Base-by-base conservation (phyloP, 495 filamentous ascomycete genomes). In the Penicillium flavigenum region DNA sequence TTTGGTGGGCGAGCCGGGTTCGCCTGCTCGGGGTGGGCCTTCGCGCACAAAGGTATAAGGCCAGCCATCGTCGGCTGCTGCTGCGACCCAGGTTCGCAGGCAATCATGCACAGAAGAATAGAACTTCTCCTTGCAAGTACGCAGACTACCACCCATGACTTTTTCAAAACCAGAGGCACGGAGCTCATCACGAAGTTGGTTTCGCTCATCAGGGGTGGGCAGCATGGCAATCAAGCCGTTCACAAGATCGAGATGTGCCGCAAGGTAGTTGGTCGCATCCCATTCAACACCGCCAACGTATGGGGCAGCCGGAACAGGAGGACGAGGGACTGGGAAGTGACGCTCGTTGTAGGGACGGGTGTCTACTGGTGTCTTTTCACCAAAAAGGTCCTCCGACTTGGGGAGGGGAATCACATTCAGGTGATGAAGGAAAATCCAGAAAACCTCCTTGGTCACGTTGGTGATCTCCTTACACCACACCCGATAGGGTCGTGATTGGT, bases 211-310 rank as follows among this genome's bases (percentile, higher is more conserved):
- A 1, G 59, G 59, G 1, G 88, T 87, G 2, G 90, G 88, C 6
- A 94, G 78, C 51, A 85, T 91, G n/a, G 94, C 90, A 60, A 98
- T 73, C 55, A 98, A 81, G 32, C 88, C 94, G 69, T 98, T 98
- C 43, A 98, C 64, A 16, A 98, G 84, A 73, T 98, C 95, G 11
- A 98, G 77, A 65, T 98, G 95, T 6, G 87, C 85, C 31, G 92
- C 90, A 16, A 98, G 78, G 64, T 98, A 98, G 72, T 93, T 96
- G 10, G 94, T 97, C 10, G 94, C 92, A 69, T 98, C 94, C 95
- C 95, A 98, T 75, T 98, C 94, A 12, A 98, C 94, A 47, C 95
- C 94, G 41, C 94, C 95, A 46, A 98, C 91, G 70, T 98, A 97
- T 9, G 94, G 95, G 17, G 93, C 93, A 20, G 95, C 92, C 12